These are phyloP conservation scores for Aspergillus affinis DNA, from an alignment of 495 filamentous ascomycete species.

Conservation along the genomic window DNA sequence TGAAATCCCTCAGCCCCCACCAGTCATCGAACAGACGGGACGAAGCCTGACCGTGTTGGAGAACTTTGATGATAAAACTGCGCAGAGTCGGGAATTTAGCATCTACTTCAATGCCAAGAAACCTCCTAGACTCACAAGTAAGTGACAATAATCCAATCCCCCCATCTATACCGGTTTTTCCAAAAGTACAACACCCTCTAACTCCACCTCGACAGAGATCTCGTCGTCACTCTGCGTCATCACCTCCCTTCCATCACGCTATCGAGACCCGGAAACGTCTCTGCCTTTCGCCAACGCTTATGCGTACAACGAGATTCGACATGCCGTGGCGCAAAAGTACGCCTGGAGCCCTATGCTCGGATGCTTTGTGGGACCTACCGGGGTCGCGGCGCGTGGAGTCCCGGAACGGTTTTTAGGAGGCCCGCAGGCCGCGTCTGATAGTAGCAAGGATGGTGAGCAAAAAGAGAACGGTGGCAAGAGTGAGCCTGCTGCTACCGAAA, in stretches of 20 bases:
- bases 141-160: constrained; percentile 22
- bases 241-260: constrained; percentile 74
- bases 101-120: constrained; percentile 55
- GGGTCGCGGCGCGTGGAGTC: constrained; percentile 63
- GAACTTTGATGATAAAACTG: constrained; percentile 55
- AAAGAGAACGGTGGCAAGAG: constrained; percentile 6
- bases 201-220: constrained; percentile 34
- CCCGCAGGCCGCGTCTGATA: constrained; percentile 18
- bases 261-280: constrained; percentile 73
- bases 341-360: constrained; percentile 74
- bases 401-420: constrained; percentile 62
- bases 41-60: constrained; percentile 53
- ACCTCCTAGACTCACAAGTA: constrained; percentile 49
- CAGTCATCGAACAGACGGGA: constrained; percentile 50
- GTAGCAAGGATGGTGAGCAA: constrained; percentile 12
- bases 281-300: constrained; percentile 72
- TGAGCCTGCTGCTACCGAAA: constrained; percentile 5
- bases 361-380: constrained; percentile 67
- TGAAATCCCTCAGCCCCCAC: constrained; percentile 31
- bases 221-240: constrained; percentile 68
- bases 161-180: neutral
- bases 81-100: constrained; percentile 49
- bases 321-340: constrained; percentile 58
- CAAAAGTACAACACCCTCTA: constrained; percentile 5
- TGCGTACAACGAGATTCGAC: constrained; percentile 70